A percentile compares a stretch with the other conserved stretches of the same genome.
These are phyloP conservation scores for Quambalaria eucalypti DNA, from an alignment of 1,284 basidiomycete species.

Conservation along the genomic window DNA sequence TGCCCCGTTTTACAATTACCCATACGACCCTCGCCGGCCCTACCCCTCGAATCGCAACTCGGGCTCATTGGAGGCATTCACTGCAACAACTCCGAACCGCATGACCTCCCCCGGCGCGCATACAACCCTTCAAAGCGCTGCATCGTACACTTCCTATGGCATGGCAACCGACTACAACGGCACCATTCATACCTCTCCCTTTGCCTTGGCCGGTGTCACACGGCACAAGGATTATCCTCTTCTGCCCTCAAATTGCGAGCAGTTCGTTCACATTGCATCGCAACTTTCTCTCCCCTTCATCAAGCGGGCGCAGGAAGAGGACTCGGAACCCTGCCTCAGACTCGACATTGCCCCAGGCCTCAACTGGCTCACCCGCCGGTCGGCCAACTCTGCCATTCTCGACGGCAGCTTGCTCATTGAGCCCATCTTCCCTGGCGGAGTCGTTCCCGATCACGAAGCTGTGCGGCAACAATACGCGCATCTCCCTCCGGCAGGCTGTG, in stretches of 20 bases:
- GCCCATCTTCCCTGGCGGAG: constrained; percentile 57
- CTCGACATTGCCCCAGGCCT: constrained; percentile 87
- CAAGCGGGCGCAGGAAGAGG: constrained; percentile 70
- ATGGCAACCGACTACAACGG: constrained; percentile 8
- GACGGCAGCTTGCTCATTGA: constrained; percentile 81
- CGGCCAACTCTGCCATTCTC: constrained; percentile 76
- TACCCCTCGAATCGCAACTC: neutral
- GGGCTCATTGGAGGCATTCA: too few species aligned
- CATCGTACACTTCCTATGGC: constrained; percentile 12
- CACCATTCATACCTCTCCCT: constrained; percentile 15
- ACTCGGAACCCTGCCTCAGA: constrained; percentile 85
- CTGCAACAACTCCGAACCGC: neutral
- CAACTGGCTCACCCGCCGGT: constrained; percentile 81
- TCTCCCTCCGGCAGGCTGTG: constrained; percentile 34
- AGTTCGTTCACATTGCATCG: constrained; percentile 38
- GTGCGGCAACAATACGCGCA: constrained; percentile 28
- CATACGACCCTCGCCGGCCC: constrained; percentile 2
- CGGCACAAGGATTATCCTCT: constrained; percentile 58
- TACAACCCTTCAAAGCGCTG: constrained; percentile 5
- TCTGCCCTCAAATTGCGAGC: constrained; percentile 48
- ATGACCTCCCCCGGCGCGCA: constrained; percentile 16
- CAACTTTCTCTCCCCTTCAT: constrained; percentile 64
- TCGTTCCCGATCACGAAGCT: constrained; percentile 25
- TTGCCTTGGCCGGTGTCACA: constrained; percentile 52
- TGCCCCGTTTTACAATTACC: constrained; percentile 34